phyloP scores from a whole-genome alignment of 2,329 filamentous ascomycete genomes.

The Curvularia sp. region DNA sequence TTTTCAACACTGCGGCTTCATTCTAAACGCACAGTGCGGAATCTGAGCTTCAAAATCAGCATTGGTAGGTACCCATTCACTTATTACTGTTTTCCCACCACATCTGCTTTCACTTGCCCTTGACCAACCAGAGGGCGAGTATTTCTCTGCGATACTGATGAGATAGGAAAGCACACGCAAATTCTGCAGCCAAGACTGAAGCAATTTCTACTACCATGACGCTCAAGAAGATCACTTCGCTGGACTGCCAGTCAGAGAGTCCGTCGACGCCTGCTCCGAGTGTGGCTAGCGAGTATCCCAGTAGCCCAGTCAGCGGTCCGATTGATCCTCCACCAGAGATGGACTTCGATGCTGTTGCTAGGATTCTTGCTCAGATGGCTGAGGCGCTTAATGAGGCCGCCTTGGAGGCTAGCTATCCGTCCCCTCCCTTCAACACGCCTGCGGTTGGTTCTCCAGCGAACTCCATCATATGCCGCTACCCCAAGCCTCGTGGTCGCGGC shows the following conservation, averaged over 20 bases:
- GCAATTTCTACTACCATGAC: constrained; percentile 15
- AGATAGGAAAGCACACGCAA: background rate
- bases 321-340: constrained; percentile 27
- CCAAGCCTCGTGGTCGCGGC: constrained; percentile 53
- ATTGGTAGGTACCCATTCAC: background rate
- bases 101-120: background rate
- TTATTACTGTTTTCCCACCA: background rate
- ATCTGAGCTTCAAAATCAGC: background rate
- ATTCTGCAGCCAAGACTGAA: background rate
- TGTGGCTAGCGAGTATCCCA: constrained; percentile 30
- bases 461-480: constrained; percentile 27
- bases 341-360: constrained; percentile 38
- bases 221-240: constrained; percentile 30
- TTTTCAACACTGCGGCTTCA: background rate
- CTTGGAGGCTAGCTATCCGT: constrained; percentile 38
- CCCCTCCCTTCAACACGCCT: constrained; percentile 43
- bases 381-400: constrained; percentile 43
- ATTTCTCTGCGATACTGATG: background rate
- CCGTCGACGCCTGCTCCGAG: constrained; percentile 38
- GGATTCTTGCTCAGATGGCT: constrained; percentile 38
- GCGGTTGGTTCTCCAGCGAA: constrained; percentile 36
- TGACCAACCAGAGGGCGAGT: background rate
- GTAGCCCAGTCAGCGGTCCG: constrained; percentile 17
- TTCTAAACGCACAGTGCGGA: background rate
- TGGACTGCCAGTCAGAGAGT: constrained; percentile 29